Evolutionary conservation across 1,284 basidiomycete genomes (phyloP).

Genomic region (Coniferiporia weirii): DNA sequence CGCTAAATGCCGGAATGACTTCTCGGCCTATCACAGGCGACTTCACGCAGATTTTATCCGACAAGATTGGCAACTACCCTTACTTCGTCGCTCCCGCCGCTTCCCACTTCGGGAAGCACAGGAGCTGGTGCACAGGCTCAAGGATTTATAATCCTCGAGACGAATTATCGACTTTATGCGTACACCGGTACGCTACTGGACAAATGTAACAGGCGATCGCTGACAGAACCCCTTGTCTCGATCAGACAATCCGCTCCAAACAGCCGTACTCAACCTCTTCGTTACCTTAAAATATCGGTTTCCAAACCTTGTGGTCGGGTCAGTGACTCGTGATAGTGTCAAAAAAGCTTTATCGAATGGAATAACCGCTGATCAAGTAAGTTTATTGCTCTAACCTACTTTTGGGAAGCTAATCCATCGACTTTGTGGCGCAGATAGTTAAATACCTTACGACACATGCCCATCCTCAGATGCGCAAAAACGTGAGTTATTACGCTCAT

Average conservation of each 20-base stretch:
- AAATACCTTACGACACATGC: conserved; percentile 92
- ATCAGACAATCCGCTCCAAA: conserved; percentile 90
- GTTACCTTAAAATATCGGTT: conserved; percentile 91
- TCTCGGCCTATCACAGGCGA: conserved; percentile 39
- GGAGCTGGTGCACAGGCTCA: conserved; percentile 57
- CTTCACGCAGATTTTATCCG: conserved; percentile 82
- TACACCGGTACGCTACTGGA: conserved; percentile 72
- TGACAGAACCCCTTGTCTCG: conserved; percentile 20
- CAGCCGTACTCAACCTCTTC: conserved; percentile 94
- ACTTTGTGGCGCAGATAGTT: conserved; percentile 65
- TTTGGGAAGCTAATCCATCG: conserved; percentile 1
- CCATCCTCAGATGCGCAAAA: conserved; percentile 96
- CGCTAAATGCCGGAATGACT: conserved; percentile 13
- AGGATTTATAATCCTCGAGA: conserved; percentile 95
- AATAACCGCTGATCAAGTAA: conserved; percentile 96
- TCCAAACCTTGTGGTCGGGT: conserved; percentile 93
- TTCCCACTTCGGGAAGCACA: conserved; percentile 50
- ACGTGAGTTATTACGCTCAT: conserved; percentile 45
- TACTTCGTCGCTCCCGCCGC: conserved; percentile 73
- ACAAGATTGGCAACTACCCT: conserved; percentile 95
- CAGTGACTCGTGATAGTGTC: conserved; percentile 92
- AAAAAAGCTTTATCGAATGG: conserved; percentile 92
- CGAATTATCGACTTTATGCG: conserved; percentile 97
- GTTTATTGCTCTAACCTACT: conserved; percentile 36
- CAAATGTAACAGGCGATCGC: neutral